phyloP scores from a whole-genome alignment of 768 basidiomycete genomes.

The Rhizopogon vinicolor region DNA sequence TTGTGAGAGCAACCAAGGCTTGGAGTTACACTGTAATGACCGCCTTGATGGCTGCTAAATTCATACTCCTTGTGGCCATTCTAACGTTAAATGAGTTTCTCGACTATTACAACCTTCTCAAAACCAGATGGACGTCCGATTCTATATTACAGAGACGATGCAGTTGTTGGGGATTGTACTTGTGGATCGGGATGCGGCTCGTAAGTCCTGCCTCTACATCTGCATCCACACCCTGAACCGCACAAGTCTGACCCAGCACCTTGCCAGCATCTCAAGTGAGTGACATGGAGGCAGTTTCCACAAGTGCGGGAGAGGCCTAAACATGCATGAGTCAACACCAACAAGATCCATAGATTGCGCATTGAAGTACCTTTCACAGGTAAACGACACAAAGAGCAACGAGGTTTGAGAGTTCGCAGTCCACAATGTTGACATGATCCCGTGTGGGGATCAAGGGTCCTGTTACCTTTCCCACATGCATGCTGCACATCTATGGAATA shows the following conservation, averaged over 20 bases:
- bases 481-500: conserved; percentile 40
- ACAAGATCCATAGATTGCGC: not conserved
- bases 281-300: conserved; percentile 56
- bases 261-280: conserved; percentile 64
- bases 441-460: conserved; percentile 26
- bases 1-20: not conserved
- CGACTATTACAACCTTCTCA: not conserved
- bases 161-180: not conserved
- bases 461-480: conserved; percentile 42
- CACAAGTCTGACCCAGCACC: conserved; percentile 42
- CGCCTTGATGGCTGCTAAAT: too few relatives aligned
- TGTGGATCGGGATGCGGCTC: not conserved
- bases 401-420: conserved; percentile 38
- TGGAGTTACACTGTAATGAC: not conserved
- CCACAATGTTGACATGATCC: conserved; percentile 41
- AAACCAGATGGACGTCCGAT: not conserved
- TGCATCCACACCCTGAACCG: conserved; percentile 67
- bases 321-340: not conserved
- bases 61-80: too few relatives aligned
- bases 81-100: not conserved
- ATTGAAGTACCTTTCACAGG: conserved; percentile 60
- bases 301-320: conserved; percentile 62
- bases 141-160: not conserved
- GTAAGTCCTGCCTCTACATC: conserved; percentile 32
- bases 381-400: conserved; percentile 71